Evolutionary conservation across 1,284 basidiomycete species (phyloP).

Genomic region (Ganoderma lucidum): DNA sequence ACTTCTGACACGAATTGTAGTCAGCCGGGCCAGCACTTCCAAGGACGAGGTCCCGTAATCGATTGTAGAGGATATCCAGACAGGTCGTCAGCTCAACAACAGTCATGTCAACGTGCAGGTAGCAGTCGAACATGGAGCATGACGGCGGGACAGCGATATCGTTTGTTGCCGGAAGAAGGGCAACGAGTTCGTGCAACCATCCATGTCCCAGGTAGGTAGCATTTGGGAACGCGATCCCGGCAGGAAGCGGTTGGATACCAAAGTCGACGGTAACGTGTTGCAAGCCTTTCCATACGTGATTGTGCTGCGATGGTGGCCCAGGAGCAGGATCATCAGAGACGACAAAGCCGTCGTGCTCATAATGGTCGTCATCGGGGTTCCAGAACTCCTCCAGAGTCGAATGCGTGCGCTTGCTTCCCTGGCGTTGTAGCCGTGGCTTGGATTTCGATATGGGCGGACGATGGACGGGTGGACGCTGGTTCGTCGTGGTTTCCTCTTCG

Average conservation of each 20-base stretch:
- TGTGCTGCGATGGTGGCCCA: constrained; percentile 15
- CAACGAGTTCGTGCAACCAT: constrained; percentile 58
- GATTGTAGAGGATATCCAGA: constrained; percentile 34
- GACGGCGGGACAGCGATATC: constrained; percentile 20
- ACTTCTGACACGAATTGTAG: constrained; percentile 42
- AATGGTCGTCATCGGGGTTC: constrained; percentile 13
- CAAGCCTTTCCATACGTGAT: constrained; percentile 13
- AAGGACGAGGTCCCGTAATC: constrained; percentile 45
- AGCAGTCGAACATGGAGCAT: constrained; percentile 30
- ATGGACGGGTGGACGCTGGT: background rate
- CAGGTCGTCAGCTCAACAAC: constrained; percentile 33
- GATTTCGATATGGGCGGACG: constrained; percentile 1
- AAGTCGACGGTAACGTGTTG: constrained; percentile 53
- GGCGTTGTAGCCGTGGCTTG: constrained; percentile 3
- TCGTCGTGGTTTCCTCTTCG: constrained; percentile 26
- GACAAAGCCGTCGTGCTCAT: constrained; percentile 24
- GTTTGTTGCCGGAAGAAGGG: constrained; percentile 20
- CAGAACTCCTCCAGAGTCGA: constrained; percentile 32
- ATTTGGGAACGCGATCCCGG: constrained; percentile 57
- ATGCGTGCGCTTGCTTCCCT: background rate
- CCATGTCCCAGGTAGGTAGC: constrained; percentile 65
- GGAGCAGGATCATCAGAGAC: constrained; percentile 13
- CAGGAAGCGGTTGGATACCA: constrained; percentile 54
- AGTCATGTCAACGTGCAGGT: constrained; percentile 32
- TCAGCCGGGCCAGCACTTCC: constrained; percentile 44